Evolutionary conservation across 1,139 yeast genomes (phyloP).

Genomic region (Nematodospora anomalae): DNA sequence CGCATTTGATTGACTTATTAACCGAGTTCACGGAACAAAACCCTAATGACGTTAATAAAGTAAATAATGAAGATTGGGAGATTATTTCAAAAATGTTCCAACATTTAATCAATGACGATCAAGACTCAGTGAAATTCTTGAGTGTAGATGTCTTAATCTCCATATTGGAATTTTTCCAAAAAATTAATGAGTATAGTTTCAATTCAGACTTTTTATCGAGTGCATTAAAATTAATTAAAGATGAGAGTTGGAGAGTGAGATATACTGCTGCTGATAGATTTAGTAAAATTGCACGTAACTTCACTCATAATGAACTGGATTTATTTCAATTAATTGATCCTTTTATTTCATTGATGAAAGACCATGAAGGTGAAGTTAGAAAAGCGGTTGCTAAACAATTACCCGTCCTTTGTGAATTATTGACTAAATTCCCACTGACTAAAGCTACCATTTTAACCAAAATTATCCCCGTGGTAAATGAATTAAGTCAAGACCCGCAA

Average conservation of each 20-base stretch:
- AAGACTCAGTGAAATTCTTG: constrained; percentile 91
- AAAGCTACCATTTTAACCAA: constrained; percentile 61
- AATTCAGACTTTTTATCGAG: constrained; percentile 60
- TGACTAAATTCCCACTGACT: constrained; percentile 43
- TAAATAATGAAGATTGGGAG: constrained; percentile 63
- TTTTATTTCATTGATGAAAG: constrained; percentile 78
- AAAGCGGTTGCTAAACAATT: constrained; percentile 91
- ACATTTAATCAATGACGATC: constrained; percentile 78
- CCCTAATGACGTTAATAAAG: constrained; percentile 25
- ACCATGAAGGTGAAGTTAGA: constrained; percentile 94
- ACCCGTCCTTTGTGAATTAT: constrained; percentile 69
- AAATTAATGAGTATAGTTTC: constrained; percentile 56
- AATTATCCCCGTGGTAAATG: constrained; percentile 81
- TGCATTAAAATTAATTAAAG: constrained; percentile 66
- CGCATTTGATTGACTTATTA: constrained; percentile 62
- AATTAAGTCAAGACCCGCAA: constrained; percentile 84
- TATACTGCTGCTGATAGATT: constrained; percentile 96
- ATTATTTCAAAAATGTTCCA: constrained; percentile 79
- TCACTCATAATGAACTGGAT: constrained; percentile 54
- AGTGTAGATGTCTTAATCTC: constrained; percentile 84
- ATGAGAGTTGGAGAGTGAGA: constrained; percentile 97
- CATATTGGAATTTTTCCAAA: constrained; percentile 62
- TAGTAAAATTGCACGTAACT: constrained; percentile 67
- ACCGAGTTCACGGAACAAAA: constrained; percentile 36
- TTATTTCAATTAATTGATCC: constrained; percentile 61